phyloP scores from a whole-genome alignment of 164 flowering plant genomes.

The Echeveria elegans region DNA sequence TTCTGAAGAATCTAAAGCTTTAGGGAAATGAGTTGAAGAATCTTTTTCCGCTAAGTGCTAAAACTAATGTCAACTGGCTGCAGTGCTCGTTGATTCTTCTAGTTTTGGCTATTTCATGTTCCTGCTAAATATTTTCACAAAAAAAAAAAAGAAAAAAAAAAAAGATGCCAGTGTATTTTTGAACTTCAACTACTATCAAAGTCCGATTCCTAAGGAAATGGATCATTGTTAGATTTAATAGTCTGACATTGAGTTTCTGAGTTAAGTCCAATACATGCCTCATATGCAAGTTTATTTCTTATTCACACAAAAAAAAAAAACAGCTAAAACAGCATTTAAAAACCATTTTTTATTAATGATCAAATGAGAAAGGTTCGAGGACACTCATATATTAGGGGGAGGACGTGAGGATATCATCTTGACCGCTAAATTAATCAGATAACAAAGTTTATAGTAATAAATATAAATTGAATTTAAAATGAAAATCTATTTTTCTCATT shows the following conservation, averaged over 20 bases:
- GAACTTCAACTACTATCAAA: background rate
- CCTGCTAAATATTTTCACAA: background rate
- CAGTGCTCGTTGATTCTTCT: background rate
- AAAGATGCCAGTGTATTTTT: background rate
- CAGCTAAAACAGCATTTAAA: too few relatives aligned
- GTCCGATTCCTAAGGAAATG: background rate
- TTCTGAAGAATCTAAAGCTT: slow-evolving; percentile 5
- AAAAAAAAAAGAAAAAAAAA: background rate
- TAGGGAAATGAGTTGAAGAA: background rate
- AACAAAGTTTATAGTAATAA: too few relatives aligned
- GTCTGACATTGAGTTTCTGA: background rate
- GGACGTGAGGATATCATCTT: too few relatives aligned
- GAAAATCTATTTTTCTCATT: too few relatives aligned
- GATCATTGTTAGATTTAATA: background rate
- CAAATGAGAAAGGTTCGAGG: too few relatives aligned
- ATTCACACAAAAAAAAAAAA: too few relatives aligned
- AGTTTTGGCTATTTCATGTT: background rate
- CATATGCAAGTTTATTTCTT: too few relatives aligned
- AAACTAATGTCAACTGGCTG: slow-evolving; percentile 1
- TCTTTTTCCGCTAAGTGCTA: background rate
- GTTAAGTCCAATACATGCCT: too few relatives aligned
- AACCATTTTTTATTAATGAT: too few relatives aligned
- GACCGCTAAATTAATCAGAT: too few relatives aligned
- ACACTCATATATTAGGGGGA: too few relatives aligned
- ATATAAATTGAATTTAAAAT: too few relatives aligned